These are phyloP conservation scores for Pholiota molesta DNA, from an alignment of 768 basidiomycete species.

Conservation along the genomic window DNA sequence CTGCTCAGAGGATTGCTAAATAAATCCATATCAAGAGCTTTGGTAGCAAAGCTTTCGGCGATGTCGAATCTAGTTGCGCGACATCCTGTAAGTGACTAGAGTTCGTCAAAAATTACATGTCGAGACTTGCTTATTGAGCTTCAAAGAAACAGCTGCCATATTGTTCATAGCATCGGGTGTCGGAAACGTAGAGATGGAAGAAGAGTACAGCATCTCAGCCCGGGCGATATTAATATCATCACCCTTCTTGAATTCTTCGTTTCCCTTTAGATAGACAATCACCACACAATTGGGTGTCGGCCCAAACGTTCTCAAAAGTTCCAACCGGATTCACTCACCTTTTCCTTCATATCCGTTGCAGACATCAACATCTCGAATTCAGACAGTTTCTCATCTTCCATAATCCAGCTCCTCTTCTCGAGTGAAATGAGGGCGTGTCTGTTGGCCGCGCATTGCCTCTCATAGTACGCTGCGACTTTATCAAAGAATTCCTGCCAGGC, in stretches of 20 bases:
- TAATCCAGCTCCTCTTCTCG: conserved; percentile 15
- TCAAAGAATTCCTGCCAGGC: conserved; percentile 13
- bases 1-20: neutral
- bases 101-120: too few species aligned
- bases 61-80: neutral
- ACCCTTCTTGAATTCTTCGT: neutral
- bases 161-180: neutral
- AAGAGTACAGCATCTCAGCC: neutral
- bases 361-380: conserved; percentile 18
- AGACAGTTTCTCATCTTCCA: conserved; percentile 13
- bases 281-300: too few species aligned
- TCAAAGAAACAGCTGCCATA: neutral
- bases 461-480: conserved; percentile 8
- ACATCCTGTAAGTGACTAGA: too few species aligned
- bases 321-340: neutral
- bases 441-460: conserved; percentile 4
- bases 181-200: neutral
- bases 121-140: neutral
- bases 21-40: neutral
- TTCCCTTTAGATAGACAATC: neutral
- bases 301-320: too few species aligned
- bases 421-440: conserved; percentile 8
- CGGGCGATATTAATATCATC: neutral
- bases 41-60: neutral
- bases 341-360: conserved; percentile 6